A percentile compares a stretch with the other conserved stretches of the same genome.
These are phyloP conservation scores for Pleomassaria siparia DNA, from an alignment of 2,329 filamentous ascomycete species.

Conservation along the genomic window DNA sequence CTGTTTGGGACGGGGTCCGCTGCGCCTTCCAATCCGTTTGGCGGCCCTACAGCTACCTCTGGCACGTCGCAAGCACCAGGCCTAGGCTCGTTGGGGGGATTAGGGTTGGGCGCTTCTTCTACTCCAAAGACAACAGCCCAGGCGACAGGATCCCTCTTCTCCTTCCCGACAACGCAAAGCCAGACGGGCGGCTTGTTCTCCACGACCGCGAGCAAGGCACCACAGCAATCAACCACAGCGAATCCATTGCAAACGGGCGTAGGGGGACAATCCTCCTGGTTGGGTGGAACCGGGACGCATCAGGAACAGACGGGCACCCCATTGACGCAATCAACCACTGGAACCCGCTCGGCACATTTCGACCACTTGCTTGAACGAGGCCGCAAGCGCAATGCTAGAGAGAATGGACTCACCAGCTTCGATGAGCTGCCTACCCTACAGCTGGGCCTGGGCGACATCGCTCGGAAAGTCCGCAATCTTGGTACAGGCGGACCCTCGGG, in stretches of 20 bases:
- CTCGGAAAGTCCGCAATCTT: constrained; percentile 72
- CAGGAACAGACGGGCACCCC: constrained; percentile 36
- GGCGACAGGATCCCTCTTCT: constrained; percentile 22
- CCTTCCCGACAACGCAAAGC: constrained; percentile 28
- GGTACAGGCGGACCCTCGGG: constrained; percentile 69
- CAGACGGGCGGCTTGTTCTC: constrained; percentile 23
- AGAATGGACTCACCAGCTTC: constrained; percentile 59
- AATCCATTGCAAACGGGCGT: constrained; percentile 29
- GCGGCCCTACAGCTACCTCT: constrained; percentile 24
- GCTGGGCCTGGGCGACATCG: constrained; percentile 86
- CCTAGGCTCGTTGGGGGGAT: neutral
- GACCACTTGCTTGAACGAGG: constrained; percentile 65
- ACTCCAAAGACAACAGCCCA: constrained; percentile 39
- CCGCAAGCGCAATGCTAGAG: constrained; percentile 68
- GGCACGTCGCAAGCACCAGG: constrained; percentile 30
- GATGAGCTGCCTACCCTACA: constrained; percentile 87
- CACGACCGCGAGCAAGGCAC: constrained; percentile 19
- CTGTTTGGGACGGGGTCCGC: constrained; percentile 34
- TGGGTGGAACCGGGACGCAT: constrained; percentile 21
- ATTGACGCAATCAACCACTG: constrained; percentile 35
- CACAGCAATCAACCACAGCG: constrained; percentile 29
- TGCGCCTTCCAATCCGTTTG: constrained; percentile 32
- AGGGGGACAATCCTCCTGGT: constrained; percentile 29
- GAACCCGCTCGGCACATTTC: constrained; percentile 60
- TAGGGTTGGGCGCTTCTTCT: constrained; percentile 30